Evolutionary conservation across 208 protist species (phyloP), one percentile per base, ranked within the genome.

Genomic region (Leptomonas pyrrhocoris): DNA sequence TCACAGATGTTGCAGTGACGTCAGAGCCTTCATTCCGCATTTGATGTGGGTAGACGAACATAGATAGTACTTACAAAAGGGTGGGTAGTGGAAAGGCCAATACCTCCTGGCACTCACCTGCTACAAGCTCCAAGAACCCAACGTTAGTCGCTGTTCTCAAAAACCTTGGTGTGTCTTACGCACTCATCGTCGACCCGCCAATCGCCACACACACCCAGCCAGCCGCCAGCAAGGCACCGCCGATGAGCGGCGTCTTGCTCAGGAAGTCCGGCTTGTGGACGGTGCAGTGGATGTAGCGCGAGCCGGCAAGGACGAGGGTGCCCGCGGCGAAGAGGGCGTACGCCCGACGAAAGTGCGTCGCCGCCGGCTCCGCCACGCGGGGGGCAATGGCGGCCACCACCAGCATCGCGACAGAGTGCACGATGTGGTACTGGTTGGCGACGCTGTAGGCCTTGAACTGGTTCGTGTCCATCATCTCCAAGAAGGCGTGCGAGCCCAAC

Each of bases 381-480:
- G 69, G 74, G 19, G 63, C 73, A 19, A 75, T 34, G 3, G 76
- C 79, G n/a, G 81, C 79, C 16, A 84, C 73, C 1, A 79, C 64
- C 45, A 90, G 38, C 80, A 93, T 79, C 38, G 80, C 85, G 30
- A 84, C 62, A 31, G 85, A 83, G 77, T 94, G 85, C 19, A 92
- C 54, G 48, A 94, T 68, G 78, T 94, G 83, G 53, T 89, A 89
- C 73, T 87, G 83, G 73, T 85, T 85, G 38, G 78, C 84, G 11
- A 76, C 54, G 65, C 73, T 68, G 67, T 83, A 89, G 16, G 64
- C 64, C 71, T 80, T 80, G 38, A 81, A 68, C 74, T 86, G 71
- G 40, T 74, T 62, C 21, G 63, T 58, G 59, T 83, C 73, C 84
- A 86, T 89, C n/a, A 62, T 7, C 23, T 71, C 57, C 13, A 81